These are phyloP conservation scores for Moricandia moricandioides DNA, from an alignment of 345 rosid species.

Conservation along the genomic window DNA sequence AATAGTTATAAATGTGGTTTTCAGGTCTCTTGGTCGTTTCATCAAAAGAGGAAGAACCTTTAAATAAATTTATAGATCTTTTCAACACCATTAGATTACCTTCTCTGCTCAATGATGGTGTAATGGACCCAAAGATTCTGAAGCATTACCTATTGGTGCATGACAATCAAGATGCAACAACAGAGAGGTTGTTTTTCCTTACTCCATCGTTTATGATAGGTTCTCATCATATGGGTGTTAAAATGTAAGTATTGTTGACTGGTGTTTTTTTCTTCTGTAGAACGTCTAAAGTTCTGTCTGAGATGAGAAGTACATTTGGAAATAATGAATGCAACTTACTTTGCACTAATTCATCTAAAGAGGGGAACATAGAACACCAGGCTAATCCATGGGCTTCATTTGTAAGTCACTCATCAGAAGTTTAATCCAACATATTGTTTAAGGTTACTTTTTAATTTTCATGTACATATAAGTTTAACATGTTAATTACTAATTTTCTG, in stretches of 20 bases:
- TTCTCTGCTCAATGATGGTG: slow-evolving; percentile 76
- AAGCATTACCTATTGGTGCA: slow-evolving; percentile 86
- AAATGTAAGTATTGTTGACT: slow-evolving; percentile 17
- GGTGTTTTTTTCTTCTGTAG: slow-evolving; percentile 49
- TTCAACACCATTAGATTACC: slow-evolving; percentile 79
- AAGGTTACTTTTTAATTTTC: slow-evolving; percentile 6
- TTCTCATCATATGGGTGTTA: slow-evolving; percentile 9
- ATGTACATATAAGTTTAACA: slow-evolving; percentile 16
- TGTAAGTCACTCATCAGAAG: slow-evolving; percentile 50
- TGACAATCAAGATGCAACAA: slow-evolving; percentile 76
- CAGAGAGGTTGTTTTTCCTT: slow-evolving; percentile 57
- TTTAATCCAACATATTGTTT: background rate
- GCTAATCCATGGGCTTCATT: slow-evolving; percentile 66
- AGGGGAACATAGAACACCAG: slow-evolving; percentile 57
- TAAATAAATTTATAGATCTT: slow-evolving; percentile 78
- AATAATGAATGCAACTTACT: slow-evolving; percentile 70
- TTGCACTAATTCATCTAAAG: slow-evolving; percentile 86
- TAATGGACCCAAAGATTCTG: slow-evolving; percentile 89
- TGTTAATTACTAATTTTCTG: slow-evolving; percentile 28
- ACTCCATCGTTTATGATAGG: background rate
- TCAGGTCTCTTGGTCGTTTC: slow-evolving; percentile 94
- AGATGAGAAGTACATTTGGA: slow-evolving; percentile 89
- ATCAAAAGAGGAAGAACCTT: slow-evolving; percentile 86
- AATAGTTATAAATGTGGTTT: slow-evolving; percentile 19
- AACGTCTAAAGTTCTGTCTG: slow-evolving; percentile 70